Conservation (phyloP, 148 eudicot species). For the Amaranthus hypochondriacus region DNA sequence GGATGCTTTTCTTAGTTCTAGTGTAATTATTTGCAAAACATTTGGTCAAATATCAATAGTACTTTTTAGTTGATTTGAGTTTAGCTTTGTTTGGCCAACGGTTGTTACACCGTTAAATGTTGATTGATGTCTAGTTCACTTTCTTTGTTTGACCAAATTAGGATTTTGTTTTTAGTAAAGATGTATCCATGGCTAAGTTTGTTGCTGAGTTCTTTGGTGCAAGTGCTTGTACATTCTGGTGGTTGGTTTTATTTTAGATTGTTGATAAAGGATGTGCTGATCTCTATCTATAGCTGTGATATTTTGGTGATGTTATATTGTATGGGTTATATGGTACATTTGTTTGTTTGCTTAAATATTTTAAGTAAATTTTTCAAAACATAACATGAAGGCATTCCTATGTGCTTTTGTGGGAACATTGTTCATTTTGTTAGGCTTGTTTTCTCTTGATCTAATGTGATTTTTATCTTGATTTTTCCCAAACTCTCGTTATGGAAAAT, state of each 20-base stretch:
- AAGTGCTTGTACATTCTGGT: no score
- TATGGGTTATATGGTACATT: neutral
- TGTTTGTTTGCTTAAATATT: neutral
- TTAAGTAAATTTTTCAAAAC: neutral
- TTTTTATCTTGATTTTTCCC: neutral
- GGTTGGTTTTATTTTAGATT: neutral
- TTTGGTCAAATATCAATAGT: no score
- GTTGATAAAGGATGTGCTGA: neutral
- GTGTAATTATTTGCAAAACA: no score
- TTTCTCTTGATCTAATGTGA: slow-evolving; percentile 1
- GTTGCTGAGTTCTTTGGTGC: no score
- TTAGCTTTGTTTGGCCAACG: no score
- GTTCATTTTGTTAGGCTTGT: neutral
- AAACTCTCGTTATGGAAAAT: neutral
- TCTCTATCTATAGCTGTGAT: neutral
- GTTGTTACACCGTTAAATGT: no score
- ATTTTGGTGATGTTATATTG: neutral
- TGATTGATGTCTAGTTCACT: no score
- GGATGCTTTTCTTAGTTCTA: no score
- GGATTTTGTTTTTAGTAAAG: no score
- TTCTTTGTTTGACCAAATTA: no score
- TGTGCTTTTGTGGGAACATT: neutral
- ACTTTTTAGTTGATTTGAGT: no score
- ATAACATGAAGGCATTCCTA: neutral
- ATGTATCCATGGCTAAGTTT: no score